Evolutionary conservation across 23 red algal genomes (phyloP), one percentile per base, ranked within the genome.

Genomic region (Gracilariopsis chorda): DNA sequence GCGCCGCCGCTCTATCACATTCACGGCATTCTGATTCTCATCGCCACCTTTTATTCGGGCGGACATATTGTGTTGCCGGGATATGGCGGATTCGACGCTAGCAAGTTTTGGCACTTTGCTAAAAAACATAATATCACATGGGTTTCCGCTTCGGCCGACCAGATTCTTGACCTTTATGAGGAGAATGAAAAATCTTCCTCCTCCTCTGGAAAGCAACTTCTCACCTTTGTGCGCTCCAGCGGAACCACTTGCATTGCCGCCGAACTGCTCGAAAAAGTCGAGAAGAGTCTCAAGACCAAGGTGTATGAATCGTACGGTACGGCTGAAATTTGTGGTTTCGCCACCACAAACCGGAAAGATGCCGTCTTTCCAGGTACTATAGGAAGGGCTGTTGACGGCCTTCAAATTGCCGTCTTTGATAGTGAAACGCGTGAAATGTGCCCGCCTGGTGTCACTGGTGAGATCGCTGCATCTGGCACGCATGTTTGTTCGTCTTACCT

Each of bases 291-390:
- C 20, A 63, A 77, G 41, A 60, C 78, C 20, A 87, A 78, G 43
- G 83, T 95, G 1, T 87, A 90, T 19, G 84, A 90, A 33, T 80
- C 85, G 23, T 95, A 95, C 46, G 93, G 93, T 51, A 88, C 93
- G 17, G 70, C 93, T 52, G 93, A 95, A 48, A 37, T 62, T 13
- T 90, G 85, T 58, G 93, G 93, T 3, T 83, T 90, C 48, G 84
- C 88, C 7, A 90, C 75, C 48, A 80, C 93, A 2, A 90, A 95
- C 61, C 60, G 72, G n/a, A 35, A 57, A 1, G 55, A 45, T 36
- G 34, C n/a, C 30, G 46, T 51, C 5, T 41, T 52, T 27, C 25
- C 46, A 4, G 80, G 84, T 27, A 90, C 85, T 29, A 44, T 86
- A 33, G 93, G 93, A 33, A 88, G 37, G 32, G 61, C 93, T 41